Percentiles rank a stretch among this genome's conserved stretches.
Evolutionary conservation across 768 basidiomycete genomes (phyloP).

Genomic region (Pulveroboletus ravenelii): DNA sequence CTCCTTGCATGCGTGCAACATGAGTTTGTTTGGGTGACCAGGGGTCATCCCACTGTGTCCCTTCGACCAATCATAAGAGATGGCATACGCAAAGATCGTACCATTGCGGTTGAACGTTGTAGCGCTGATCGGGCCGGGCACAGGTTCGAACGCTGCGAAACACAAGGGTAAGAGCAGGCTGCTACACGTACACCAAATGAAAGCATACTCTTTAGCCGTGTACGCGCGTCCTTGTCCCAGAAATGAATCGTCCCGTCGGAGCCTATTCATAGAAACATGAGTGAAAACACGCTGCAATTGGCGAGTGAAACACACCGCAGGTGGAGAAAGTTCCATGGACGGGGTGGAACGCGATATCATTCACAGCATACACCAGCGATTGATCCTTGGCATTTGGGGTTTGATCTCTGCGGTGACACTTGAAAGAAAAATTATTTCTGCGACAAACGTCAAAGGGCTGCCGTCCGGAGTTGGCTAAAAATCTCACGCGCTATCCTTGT

Average conservation of each 20-base stretch:
- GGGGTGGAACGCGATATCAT: constrained; percentile 83
- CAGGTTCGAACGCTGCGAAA: constrained; percentile 63
- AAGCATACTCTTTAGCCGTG: constrained; percentile 76
- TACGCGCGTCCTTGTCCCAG: constrained; percentile 93
- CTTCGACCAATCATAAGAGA: constrained; percentile 94
- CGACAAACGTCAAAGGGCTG: neutral
- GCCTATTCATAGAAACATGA: constrained; percentile 36
- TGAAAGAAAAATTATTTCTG: constrained; percentile 85
- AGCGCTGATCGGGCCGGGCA: constrained; percentile 71
- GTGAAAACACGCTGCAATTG: constrained; percentile 17
- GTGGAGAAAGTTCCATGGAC: constrained; percentile 83
- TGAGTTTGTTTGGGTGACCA: constrained; percentile 67
- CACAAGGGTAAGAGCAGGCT: constrained; percentile 1
- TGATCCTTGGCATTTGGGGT: constrained; percentile 56
- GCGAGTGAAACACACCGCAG: constrained; percentile 45
- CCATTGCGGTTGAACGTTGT: constrained; percentile 86
- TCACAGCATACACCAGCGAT: constrained; percentile 75
- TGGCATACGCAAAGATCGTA: constrained; percentile 84
- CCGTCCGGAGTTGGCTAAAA: neutral
- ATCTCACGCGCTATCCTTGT: constrained; percentile 69
- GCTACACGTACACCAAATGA: neutral
- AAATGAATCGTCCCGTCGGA: constrained; percentile 86
- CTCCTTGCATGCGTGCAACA: constrained; percentile 82
- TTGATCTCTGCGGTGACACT: constrained; percentile 65
- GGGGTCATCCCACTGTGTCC: constrained; percentile 82